Evolutionary conservation across 148 eudicot species (phyloP).

Genomic region (Vaccinium vitisidaea): DNA sequence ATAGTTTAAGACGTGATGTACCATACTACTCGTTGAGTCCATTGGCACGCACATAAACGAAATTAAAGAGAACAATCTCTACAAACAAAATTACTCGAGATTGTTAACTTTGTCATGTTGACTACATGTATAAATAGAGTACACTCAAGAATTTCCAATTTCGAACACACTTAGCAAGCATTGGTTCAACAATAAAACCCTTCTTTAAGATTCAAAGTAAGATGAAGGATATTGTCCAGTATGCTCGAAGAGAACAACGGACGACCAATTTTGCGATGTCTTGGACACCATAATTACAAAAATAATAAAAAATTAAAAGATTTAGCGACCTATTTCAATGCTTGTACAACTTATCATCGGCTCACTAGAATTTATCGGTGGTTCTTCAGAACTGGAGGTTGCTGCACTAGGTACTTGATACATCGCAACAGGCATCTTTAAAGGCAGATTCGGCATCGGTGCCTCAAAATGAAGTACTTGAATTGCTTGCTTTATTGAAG

Average conservation of each 20-base stretch:
- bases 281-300: neutral
- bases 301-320: neutral
- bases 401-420: constrained; percentile 16
- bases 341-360: constrained; percentile 16
- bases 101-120: neutral
- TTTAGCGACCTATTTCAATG: constrained; percentile 23
- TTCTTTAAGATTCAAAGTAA: neutral
- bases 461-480: constrained; percentile 44
- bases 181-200: neutral
- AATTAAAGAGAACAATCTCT: no score
- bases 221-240: neutral
- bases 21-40: no score
- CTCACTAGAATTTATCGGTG: constrained; percentile 5
- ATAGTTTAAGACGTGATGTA: no score
- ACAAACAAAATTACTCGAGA: no score
- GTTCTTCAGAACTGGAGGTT: neutral
- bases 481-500: constrained; percentile 47
- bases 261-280: no score
- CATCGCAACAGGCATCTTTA: constrained; percentile 22
- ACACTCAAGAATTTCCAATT: neutral
- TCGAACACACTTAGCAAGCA: neutral
- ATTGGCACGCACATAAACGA: no score
- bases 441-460: constrained; percentile 28
- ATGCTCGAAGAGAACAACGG: no score
- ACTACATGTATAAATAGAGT: neutral